Evolutionary conservation across 805 yeast genomes (phyloP).

Genomic region (Saturnispora sanitii): DNA sequence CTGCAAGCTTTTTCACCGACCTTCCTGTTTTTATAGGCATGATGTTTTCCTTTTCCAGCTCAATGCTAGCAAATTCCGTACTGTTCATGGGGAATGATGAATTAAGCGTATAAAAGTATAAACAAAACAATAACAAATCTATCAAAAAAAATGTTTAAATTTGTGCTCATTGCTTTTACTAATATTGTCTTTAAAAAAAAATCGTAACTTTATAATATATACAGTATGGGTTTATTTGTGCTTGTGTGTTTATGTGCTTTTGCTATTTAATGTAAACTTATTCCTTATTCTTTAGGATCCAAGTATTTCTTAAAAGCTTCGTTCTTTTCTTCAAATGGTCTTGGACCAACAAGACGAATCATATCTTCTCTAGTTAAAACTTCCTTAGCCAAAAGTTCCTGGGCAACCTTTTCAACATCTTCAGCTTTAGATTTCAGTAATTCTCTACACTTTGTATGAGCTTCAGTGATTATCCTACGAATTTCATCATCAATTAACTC

Average conservation of each 20-base stretch:
- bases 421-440: slow-evolving; percentile 59
- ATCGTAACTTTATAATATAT: no score
- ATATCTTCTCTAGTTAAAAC: slow-evolving; percentile 90
- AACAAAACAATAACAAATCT: neutral
- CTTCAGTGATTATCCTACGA: slow-evolving; percentile 62
- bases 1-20: slow-evolving; percentile 48
- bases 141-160: neutral
- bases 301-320: slow-evolving; percentile 79
- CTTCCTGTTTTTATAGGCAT: slow-evolving; percentile 59
- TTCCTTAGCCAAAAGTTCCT: slow-evolving; percentile 76
- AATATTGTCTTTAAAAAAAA: neutral
- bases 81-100: slow-evolving; percentile 1
- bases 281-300: slow-evolving; percentile 17
- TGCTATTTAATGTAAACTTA: no score
- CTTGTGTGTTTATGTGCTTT: no score
- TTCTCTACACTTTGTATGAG: slow-evolving; percentile 61
- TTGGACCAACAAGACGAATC: slow-evolving; percentile 77
- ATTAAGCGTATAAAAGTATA: neutral
- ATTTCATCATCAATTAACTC: slow-evolving; percentile 75
- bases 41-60: slow-evolving; percentile 69
- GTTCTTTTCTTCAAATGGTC: slow-evolving; percentile 85
- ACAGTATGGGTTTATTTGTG: neutral
- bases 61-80: slow-evolving; percentile 31
- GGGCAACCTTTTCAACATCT: slow-evolving; percentile 79
- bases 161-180: neutral